Conservation (phyloP, 179 eudicot species). For the Silene vulgaris region DNA sequence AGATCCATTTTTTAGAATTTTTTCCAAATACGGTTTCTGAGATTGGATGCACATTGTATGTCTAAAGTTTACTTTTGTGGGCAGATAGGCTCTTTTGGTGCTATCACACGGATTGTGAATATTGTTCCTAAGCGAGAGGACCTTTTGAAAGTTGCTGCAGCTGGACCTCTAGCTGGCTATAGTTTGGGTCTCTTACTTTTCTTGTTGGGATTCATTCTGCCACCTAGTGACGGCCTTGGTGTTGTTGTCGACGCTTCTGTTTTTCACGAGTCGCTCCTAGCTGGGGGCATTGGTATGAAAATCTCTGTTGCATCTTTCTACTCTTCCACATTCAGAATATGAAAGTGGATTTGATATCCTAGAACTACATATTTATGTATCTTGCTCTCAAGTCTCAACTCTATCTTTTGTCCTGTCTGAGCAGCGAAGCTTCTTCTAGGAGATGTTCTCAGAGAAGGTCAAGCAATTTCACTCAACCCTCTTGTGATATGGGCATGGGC, state of each 20-base stretch:
- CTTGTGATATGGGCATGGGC: slow-evolving; percentile 97
- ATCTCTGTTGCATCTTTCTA: neutral
- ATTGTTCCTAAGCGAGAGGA: slow-evolving; percentile 82
- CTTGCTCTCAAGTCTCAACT: slow-evolving; percentile 5
- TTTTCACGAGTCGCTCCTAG: slow-evolving; percentile 89
- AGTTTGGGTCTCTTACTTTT: slow-evolving; percentile 68
- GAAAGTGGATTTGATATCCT: neutral
- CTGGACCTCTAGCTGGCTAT: slow-evolving; percentile 92
- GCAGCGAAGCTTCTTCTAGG: slow-evolving; percentile 87
- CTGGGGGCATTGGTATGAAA: slow-evolving; percentile 76
- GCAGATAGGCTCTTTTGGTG: slow-evolving; percentile 99
- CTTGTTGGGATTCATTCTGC: slow-evolving; percentile 72
- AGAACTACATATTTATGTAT: slow-evolving; percentile 6
- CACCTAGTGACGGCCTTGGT: slow-evolving; percentile 85
- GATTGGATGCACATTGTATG: slow-evolving; percentile 7
- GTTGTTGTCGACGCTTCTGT: slow-evolving; percentile 75
- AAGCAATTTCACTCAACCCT: slow-evolving; percentile 79
- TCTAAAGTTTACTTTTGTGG: slow-evolving; percentile 49
- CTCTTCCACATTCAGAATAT: neutral
- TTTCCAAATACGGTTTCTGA: neutral
- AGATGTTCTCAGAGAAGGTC: slow-evolving; percentile 86
- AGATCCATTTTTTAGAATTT: neutral
- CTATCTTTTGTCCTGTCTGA: slow-evolving; percentile 10
- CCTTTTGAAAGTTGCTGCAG: slow-evolving; percentile 85
- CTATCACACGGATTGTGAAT: slow-evolving; percentile 79